phyloP scores from a whole-genome alignment of 2,329 filamentous ascomycete genomes.

The Aureobasidium uvarum region DNA sequence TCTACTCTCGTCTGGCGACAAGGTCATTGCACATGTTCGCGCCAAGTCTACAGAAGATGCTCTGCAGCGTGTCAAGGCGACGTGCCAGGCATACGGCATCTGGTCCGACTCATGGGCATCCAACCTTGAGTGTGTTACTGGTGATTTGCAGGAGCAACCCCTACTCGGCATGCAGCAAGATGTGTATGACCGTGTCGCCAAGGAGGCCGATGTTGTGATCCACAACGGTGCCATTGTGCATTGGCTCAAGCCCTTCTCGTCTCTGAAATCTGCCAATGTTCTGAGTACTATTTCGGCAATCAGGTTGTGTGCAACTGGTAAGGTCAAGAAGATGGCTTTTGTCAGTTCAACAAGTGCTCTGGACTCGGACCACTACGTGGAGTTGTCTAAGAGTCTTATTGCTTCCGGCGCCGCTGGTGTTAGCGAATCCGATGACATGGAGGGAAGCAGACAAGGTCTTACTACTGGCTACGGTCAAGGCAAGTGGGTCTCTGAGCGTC shows the following conservation, averaged over 20 bases:
- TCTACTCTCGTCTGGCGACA: constrained; percentile 56
- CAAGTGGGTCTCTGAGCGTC: constrained; percentile 76
- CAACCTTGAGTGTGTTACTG: constrained; percentile 66
- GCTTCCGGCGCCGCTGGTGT: constrained; percentile 63
- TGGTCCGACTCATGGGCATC: constrained; percentile 69
- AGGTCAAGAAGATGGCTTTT: constrained; percentile 76
- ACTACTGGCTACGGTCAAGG: constrained; percentile 87
- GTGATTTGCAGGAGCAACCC: constrained; percentile 68
- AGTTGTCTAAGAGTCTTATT: constrained; percentile 64
- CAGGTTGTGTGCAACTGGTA: constrained; percentile 70
- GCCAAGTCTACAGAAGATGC: constrained; percentile 61
- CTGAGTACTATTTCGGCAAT: constrained; percentile 75
- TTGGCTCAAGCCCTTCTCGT: constrained; percentile 76
- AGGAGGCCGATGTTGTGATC: constrained; percentile 65
- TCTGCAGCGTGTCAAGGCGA: constrained; percentile 63
- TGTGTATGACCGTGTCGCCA: constrained; percentile 63
- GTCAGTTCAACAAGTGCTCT: constrained; percentile 80
- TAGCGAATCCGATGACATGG: constrained; percentile 72
- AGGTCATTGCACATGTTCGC: constrained; percentile 73
- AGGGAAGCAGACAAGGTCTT: constrained; percentile 72
- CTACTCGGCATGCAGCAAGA: constrained; percentile 68
- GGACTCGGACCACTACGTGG: constrained; percentile 77
- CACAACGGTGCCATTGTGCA: constrained; percentile 80
- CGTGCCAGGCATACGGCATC: constrained; percentile 72
- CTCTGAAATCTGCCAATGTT: constrained; percentile 72